phyloP scores from a whole-genome alignment of 352 stramenopile genomes.

The Phytophthora palmivora region DNA sequence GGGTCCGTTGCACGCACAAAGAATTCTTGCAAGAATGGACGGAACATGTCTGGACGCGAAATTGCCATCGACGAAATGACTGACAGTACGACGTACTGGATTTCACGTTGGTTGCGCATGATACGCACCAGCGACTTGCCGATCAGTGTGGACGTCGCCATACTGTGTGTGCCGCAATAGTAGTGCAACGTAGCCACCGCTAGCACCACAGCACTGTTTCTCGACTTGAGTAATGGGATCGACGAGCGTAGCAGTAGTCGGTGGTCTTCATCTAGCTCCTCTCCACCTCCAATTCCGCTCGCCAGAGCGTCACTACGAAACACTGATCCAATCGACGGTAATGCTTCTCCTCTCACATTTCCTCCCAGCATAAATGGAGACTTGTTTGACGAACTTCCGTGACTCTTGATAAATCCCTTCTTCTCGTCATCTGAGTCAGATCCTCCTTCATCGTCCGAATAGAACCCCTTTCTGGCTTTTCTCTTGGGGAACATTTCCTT shows the following conservation, averaged over 20 bases:
- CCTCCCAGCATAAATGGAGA: slow-evolving; percentile 59
- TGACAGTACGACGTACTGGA: slow-evolving; percentile 97
- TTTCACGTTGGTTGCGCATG: slow-evolving; percentile 96
- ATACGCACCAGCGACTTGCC: slow-evolving; percentile 97
- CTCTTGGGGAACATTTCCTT: slow-evolving; percentile 70
- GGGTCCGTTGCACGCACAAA: slow-evolving; percentile 97
- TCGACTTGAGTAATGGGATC: slow-evolving; percentile 96
- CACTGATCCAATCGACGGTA: slow-evolving; percentile 79
- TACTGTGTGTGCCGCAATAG: slow-evolving; percentile 94
- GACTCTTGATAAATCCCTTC: slow-evolving; percentile 22
- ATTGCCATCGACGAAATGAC: slow-evolving; percentile 95
- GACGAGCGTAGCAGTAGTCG: slow-evolving; percentile 94
- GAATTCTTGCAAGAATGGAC: slow-evolving; percentile 97
- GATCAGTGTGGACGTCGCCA: slow-evolving; percentile 90
- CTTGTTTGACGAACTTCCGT: slow-evolving; percentile 32
- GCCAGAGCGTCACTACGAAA: slow-evolving; percentile 75
- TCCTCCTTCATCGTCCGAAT: slow-evolving; percentile 97
- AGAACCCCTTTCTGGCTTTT: slow-evolving; percentile 92
- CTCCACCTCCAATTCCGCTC: slow-evolving; percentile 68
- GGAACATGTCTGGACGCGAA: slow-evolving; percentile 96
- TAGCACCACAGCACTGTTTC: slow-evolving; percentile 98
- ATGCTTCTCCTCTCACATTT: slow-evolving; percentile 41
- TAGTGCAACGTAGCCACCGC: slow-evolving; percentile 96
- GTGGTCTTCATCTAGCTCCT: slow-evolving; percentile 97
- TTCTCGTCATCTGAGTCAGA: slow-evolving; percentile 55